Base-by-base conservation (phyloP, 768 basidiomycete species). In the Termitomyces sp. region DNA sequence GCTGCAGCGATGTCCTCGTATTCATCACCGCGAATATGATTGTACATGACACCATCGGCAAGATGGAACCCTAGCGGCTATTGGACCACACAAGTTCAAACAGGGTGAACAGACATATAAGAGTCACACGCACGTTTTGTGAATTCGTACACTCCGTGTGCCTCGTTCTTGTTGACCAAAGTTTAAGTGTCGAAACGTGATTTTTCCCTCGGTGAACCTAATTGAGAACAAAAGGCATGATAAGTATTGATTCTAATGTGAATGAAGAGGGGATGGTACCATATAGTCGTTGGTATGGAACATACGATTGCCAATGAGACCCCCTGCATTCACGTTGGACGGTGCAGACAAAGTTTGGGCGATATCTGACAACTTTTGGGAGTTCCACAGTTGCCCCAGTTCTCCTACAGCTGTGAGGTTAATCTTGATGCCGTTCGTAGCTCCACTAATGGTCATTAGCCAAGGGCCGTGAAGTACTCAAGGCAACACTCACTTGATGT, bases 1-100 rank as follows among this genome's bases (percentile, higher is more conserved):
- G 83, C 76, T 1, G 83, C 88, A 6, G 81, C 71, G 40, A 89
- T 89, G 63, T 88, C 86, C 65, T 87, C 84, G 64, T 89, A 89
- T 65, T 89, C 88, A 62, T 81, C 70, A 8, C 88, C 88, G 40
- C 69, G 69, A 23, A 85, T 64, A 67, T 89, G 85, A 3, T 81
- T 87, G 66, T 84, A 84, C 4, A 82, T 67, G 1, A 78, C 76
- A 3, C 87, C 88, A 50, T 88, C 84, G 3, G 85, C 77, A 5
- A 91, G 73, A 63, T 91, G 88, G 71, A 88, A 87, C 4, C 86
- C 86, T n/a, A 80, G 67, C 3, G 81, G 83, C 82, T 83, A 57
- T 50, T 25, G 12, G 34, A 14, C 52, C 32, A 37, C 19, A 37
- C 44, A 17, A 56, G 19, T 17, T 49, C 16, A 21, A n/a, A 11